Percentiles rank a stretch among this genome's conserved stretches.
Conservation (phyloP, 2,329 filamentous ascomycete species). For the Aspergillus spinulosporus region DNA sequence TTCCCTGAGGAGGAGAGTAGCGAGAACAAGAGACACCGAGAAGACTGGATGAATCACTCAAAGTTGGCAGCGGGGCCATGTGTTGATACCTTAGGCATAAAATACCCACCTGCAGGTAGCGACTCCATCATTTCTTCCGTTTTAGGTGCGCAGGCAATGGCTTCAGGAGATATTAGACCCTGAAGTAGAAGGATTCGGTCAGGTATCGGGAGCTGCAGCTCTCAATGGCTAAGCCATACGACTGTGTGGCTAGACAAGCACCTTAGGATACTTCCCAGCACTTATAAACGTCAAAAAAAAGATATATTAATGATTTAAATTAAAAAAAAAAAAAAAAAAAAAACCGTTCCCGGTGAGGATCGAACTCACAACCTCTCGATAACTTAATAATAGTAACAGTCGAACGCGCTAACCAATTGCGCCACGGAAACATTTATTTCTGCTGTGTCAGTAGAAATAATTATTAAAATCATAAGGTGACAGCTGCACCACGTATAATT, state of each 20-base stretch:
- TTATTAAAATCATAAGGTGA: no score
- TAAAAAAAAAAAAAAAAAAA: neutral
- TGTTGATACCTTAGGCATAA: neutral
- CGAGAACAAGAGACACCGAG: neutral
- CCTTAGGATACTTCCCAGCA: neutral
- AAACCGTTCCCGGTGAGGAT: neutral
- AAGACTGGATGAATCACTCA: neutral
- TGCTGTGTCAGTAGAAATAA: no score
- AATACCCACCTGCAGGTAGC: neutral
- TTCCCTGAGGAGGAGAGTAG: neutral
- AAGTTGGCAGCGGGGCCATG: slow-evolving; percentile 1
- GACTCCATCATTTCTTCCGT: neutral
- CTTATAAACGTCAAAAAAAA: no score
- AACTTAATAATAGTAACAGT: neutral
- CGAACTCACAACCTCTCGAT: neutral
- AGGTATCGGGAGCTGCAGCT: no score
- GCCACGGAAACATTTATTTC: neutral
- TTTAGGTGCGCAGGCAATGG: no score
- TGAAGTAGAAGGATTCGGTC: no score
- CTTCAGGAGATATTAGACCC: neutral
- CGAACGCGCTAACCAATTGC: neutral
- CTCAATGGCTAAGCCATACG: no score
- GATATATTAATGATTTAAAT: neutral
- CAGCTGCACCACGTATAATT: no score
- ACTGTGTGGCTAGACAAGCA: no score